Evolutionary conservation across 2,329 filamentous ascomycete genomes (phyloP).

Genomic region (Epichloe aotearoae): DNA sequence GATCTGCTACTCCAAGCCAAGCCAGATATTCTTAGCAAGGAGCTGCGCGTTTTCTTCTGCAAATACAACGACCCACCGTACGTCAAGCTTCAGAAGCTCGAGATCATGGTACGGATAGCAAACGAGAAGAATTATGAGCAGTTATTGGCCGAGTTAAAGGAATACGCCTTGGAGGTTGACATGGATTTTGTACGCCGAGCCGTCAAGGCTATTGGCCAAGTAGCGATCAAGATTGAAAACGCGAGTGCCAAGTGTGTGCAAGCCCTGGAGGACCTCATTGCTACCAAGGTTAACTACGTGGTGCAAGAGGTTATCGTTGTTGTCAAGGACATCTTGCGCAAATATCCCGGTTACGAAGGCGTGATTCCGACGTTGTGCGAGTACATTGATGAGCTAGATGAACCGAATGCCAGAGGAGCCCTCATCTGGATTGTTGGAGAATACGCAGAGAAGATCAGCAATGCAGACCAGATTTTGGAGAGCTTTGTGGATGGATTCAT

Average conservation of each 20-base stretch:
- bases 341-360: constrained; percentile 94
- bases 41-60: constrained; percentile 97
- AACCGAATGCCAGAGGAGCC: constrained; percentile 78
- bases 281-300: constrained; percentile 97
- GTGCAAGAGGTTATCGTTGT: constrained; percentile 98
- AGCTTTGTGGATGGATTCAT: constrained; percentile 90
- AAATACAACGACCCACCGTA: constrained; percentile 99
- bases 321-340: constrained; percentile 95
- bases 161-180: constrained; percentile 95
- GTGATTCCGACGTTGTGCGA: constrained; percentile 95
- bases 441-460: constrained; percentile 98
- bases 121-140: constrained; percentile 96
- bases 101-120: constrained; percentile 98
- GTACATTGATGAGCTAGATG: constrained; percentile 92
- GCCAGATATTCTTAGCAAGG: constrained; percentile 92
- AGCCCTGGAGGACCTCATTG: constrained; percentile 82
- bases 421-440: constrained; percentile 99
- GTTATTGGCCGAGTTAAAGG: constrained; percentile 83
- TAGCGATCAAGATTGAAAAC: constrained; percentile 95
- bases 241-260: constrained; percentile 94
- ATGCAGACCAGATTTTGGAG: constrained; percentile 86
- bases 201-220: constrained; percentile 92
- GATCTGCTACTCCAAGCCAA: constrained; percentile 95
- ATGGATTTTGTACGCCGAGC: constrained; percentile 97
- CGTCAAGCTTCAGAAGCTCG: constrained; percentile 92